phyloP scores from a whole-genome alignment of 2,329 filamentous ascomycete species.

The Cordyceps farinosa region DNA sequence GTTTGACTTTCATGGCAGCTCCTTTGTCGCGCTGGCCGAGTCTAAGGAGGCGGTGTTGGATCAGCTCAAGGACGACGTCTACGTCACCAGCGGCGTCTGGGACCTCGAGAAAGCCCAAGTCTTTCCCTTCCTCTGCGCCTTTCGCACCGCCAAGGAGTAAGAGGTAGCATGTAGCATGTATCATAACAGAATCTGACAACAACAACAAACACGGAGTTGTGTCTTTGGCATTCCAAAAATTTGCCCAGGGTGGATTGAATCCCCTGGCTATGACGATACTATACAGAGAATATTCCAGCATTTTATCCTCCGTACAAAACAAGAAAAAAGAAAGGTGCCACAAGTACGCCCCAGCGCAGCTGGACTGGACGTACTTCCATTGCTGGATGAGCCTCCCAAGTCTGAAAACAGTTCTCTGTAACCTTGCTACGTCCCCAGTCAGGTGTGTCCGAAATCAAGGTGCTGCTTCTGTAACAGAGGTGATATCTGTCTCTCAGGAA shows the following conservation, averaged over 20 bases:
- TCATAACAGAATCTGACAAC: neutral
- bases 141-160: slow-evolving; percentile 31
- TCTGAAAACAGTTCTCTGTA: slow-evolving; percentile 11
- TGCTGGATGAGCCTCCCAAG: slow-evolving; percentile 10
- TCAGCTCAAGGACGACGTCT: slow-evolving; percentile 67
- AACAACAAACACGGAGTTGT: neutral
- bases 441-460: neutral
- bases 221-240: neutral
- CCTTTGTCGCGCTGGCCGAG: slow-evolving; percentile 63
- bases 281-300: neutral
- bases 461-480: neutral
- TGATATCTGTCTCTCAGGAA: neutral
- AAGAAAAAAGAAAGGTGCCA: slow-evolving; percentile 7
- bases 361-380: neutral
- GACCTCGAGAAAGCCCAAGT: slow-evolving; percentile 65
- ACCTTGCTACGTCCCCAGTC: neutral
- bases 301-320: neutral
- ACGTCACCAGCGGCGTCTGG: slow-evolving; percentile 71
- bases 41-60: slow-evolving; percentile 67
- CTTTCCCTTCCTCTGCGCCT: slow-evolving; percentile 46
- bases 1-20: slow-evolving; percentile 70
- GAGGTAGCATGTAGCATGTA: neutral
- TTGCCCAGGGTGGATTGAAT: neutral
- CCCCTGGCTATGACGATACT: neutral
- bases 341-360: neutral